Evolutionary conservation across 2,329 filamentous ascomycete species (phyloP).

Genomic region (Diaporthe sp.): DNA sequence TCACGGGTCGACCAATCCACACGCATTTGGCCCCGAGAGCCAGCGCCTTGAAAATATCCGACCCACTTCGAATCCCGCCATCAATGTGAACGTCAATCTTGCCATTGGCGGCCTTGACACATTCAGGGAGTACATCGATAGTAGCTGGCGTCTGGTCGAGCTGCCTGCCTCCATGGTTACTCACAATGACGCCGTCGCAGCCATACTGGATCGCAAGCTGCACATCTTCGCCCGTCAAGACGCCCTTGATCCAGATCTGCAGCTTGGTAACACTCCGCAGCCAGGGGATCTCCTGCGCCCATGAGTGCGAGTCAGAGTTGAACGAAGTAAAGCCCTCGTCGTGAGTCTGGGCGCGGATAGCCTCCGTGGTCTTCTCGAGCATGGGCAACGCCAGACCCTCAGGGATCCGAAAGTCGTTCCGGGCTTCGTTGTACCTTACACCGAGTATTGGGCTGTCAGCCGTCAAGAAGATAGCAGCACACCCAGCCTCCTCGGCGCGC

Average conservation of each 20-base stretch:
- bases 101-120: conserved; percentile 59
- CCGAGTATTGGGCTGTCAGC: conserved; percentile 67
- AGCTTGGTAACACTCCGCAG: conserved; percentile 61
- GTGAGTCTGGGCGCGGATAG: neutral
- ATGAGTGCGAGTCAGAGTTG: conserved; percentile 68
- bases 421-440: conserved; percentile 55
- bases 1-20: conserved; percentile 56
- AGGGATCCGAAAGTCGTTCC: conserved; percentile 19
- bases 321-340: conserved; percentile 52
- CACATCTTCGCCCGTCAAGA: conserved; percentile 53
- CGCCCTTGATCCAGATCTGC: conserved; percentile 68
- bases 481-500: conserved; percentile 56
- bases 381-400: conserved; percentile 25
- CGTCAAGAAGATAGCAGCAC: conserved; percentile 67
- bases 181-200: conserved; percentile 58
- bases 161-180: conserved; percentile 66
- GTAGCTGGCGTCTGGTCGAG: conserved; percentile 53
- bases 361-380: neutral
- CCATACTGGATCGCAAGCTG: conserved; percentile 47
- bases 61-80: conserved; percentile 63
- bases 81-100: conserved; percentile 63
- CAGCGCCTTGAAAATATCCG: conserved; percentile 66
- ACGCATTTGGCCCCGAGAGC: conserved; percentile 62
- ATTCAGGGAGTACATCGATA: conserved; percentile 54
- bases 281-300: conserved; percentile 73